Evolutionary conservation across 1,284 basidiomycete genomes (phyloP).

Genomic region (Coniophora puteana): DNA sequence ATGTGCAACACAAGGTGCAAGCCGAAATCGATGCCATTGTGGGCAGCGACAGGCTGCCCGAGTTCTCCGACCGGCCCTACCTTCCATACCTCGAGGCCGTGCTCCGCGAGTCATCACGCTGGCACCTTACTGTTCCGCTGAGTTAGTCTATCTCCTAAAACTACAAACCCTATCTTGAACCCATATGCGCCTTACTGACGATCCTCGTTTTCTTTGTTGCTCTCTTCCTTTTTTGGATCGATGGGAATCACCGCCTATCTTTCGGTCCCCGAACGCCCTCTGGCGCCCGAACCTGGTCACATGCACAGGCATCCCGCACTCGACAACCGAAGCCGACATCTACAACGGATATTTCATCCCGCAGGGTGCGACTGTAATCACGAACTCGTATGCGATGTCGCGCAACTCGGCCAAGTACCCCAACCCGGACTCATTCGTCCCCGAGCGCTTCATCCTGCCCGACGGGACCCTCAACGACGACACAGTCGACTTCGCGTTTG

Average conservation of each 20-base stretch:
- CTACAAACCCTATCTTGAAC: no score
- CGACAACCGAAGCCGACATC: slow-evolving; percentile 1
- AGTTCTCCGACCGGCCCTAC: not conserved
- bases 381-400: no score
- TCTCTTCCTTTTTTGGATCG: no score
- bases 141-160: no score
- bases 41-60: not conserved
- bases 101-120: not conserved
- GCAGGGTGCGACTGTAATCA: slow-evolving; percentile 8
- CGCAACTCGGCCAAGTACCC: slow-evolving; percentile 22
- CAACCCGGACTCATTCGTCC: slow-evolving; percentile 21
- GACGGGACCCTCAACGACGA: slow-evolving; percentile 26
- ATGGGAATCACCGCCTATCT: no score
- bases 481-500: slow-evolving; percentile 19
- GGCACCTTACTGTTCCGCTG: not conserved
- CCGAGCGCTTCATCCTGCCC: slow-evolving; percentile 25
- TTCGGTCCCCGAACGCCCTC: no score
- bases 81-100: not conserved
- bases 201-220: no score
- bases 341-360: slow-evolving; percentile 8
- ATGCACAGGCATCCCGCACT: slow-evolving; percentile 2
- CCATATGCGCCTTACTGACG: no score
- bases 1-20: not conserved
- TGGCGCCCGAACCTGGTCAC: no score
- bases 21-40: not conserved